These are phyloP conservation scores for Phytophthora rubi DNA, from an alignment of 352 stramenopile genomes.

Conservation along the genomic window DNA sequence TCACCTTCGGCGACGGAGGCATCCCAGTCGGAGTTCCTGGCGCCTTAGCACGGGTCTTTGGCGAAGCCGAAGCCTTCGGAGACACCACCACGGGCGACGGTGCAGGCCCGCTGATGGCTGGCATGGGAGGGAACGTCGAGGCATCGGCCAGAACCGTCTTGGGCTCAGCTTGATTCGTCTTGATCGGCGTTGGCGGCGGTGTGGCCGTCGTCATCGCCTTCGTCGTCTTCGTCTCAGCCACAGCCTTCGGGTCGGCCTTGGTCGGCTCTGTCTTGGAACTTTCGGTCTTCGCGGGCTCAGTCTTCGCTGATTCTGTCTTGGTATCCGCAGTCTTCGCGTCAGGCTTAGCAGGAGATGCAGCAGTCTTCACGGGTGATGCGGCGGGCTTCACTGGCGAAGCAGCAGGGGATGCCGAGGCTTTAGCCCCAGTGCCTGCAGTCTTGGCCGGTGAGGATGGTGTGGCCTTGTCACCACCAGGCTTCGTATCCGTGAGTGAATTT, in stretches of 20 bases:
- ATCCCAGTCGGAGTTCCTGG: slow-evolving; percentile 6
- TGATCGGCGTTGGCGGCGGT: slow-evolving; percentile 7
- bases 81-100: slow-evolving; percentile 20
- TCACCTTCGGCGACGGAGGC: slow-evolving; percentile 23
- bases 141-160: slow-evolving; percentile 34
- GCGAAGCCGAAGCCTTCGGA: slow-evolving; percentile 16
- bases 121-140: slow-evolving; percentile 32
- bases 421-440: not conserved
- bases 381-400: slow-evolving; percentile 10
- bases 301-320: not conserved
- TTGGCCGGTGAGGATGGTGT: slow-evolving; percentile 15
- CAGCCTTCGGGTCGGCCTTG: slow-evolving; percentile 5
- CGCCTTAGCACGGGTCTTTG: slow-evolving; percentile 9
- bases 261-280: not conserved
- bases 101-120: slow-evolving; percentile 27
- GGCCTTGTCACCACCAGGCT: slow-evolving; percentile 10
- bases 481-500: slow-evolving; percentile 4
- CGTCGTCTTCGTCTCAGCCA: not conserved
- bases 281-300: not conserved
- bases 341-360: slow-evolving; percentile 2
- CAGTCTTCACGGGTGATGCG: slow-evolving; percentile 6
- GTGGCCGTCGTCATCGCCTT: slow-evolving; percentile 3
- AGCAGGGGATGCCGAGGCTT: slow-evolving; percentile 8
- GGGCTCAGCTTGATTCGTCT: slow-evolving; percentile 6
- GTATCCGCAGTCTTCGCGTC: slow-evolving; percentile 1